Percentiles rank a stretch among this genome's conserved stretches.
Conservation (phyloP, 768 basidiomycete species). For the Boletus rufocinnamomeus region DNA sequence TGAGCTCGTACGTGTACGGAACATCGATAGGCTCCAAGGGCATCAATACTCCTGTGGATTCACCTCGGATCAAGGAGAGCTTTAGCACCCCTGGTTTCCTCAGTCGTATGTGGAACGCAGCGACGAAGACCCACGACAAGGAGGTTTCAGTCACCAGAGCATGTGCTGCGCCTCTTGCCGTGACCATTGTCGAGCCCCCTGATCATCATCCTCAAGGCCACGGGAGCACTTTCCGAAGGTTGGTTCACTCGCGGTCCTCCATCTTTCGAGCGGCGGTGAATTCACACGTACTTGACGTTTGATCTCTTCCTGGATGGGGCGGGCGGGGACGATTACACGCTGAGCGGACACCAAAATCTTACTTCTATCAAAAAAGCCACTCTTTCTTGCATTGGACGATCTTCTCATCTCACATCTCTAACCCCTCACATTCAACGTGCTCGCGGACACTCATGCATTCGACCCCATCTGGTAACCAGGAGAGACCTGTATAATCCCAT, state of each 20-base stretch:
- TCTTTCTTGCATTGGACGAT: slow-evolving; percentile 23
- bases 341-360: slow-evolving; percentile 25
- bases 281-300: slow-evolving; percentile 32
- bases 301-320: slow-evolving; percentile 11
- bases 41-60: slow-evolving; percentile 17
- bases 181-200: slow-evolving; percentile 31
- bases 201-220: slow-evolving; percentile 30
- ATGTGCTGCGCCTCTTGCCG: slow-evolving; percentile 14
- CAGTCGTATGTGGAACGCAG: slow-evolving; percentile 75
- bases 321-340: slow-evolving; percentile 14
- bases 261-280: slow-evolving; percentile 39
- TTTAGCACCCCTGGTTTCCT: slow-evolving; percentile 54
- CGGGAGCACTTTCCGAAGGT: slow-evolving; percentile 40
- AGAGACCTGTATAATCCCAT: slow-evolving; percentile 9
- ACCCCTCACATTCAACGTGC: slow-evolving; percentile 18
- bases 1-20: slow-evolving; percentile 32
- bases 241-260: slow-evolving; percentile 48
- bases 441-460: slow-evolving; percentile 25
- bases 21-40: slow-evolving; percentile 19
- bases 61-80: slow-evolving; percentile 36
- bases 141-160: slow-evolving; percentile 16
- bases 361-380: slow-evolving; percentile 25
- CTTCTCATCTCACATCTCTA: slow-evolving; percentile 33
- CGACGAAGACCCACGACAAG: slow-evolving; percentile 44
- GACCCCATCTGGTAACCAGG: slow-evolving; percentile 2